phyloP scores from a whole-genome alignment of 331 rosid genomes.

The Malus hybrid region DNA sequence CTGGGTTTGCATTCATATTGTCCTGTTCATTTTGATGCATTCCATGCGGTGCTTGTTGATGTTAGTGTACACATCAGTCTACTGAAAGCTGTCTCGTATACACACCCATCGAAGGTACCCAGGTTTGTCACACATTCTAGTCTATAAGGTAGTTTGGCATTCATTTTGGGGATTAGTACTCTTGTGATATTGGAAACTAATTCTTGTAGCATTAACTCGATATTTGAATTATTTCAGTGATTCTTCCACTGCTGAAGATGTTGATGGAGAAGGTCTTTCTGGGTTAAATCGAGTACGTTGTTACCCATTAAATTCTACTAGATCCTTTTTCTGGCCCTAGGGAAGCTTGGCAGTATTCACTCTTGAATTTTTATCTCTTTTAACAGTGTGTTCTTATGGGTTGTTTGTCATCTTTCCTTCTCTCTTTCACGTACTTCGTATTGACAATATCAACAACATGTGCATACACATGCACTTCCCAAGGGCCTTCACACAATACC shows the following conservation, averaged over 20 bases:
- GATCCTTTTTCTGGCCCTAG: not conserved
- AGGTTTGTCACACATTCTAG: constrained; percentile 59
- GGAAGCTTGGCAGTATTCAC: not conserved
- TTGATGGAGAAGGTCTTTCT: constrained; percentile 22
- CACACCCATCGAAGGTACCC: constrained; percentile 36
- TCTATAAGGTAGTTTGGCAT: constrained; percentile 18
- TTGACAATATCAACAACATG: not conserved
- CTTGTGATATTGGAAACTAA: not conserved
- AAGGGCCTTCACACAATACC: not conserved
- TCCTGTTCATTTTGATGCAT: constrained; percentile 85
- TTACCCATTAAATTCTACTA: not conserved
- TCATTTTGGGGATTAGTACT: constrained; percentile 6
- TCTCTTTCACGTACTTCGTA: not conserved
- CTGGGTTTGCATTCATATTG: constrained; percentile 89
- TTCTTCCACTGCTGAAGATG: constrained; percentile 26
- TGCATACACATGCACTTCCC: not conserved
- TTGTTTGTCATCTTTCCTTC: not conserved
- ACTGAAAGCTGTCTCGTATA: constrained; percentile 45
- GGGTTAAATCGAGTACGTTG: constrained; percentile 50
- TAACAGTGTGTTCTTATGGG: not conserved
- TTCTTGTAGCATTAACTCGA: constrained; percentile 8
- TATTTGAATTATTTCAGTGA: constrained; percentile 40
- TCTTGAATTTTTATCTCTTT: not conserved
- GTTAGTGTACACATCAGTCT: constrained; percentile 74
- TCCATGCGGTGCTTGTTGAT: constrained; percentile 88